Percentiles rank a stretch among this genome's conserved stretches.
Conservation (phyloP, 129 eudicot genomes). For the Lactuca saligna region DNA sequence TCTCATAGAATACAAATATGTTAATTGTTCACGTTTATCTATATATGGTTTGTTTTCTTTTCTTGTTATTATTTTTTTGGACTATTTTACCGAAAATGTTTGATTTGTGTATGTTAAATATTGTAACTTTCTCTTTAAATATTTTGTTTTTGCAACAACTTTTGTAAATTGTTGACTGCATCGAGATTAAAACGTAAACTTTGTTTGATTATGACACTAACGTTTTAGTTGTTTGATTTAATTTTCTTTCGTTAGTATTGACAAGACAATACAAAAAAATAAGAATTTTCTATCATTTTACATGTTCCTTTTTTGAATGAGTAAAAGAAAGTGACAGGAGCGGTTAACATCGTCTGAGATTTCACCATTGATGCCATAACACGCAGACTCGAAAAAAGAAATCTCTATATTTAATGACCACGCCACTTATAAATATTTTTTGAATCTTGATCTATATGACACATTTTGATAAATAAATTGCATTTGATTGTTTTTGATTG, state of each 20-base stretch:
- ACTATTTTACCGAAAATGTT: background rate
- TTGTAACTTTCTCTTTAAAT: background rate
- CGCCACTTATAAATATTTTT: background rate
- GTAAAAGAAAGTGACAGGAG: too few relatives aligned
- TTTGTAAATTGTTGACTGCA: background rate
- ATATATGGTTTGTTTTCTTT: background rate
- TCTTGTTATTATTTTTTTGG: background rate
- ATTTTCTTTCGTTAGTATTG: too few relatives aligned
- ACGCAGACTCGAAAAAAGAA: background rate
- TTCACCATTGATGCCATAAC: too few relatives aligned
- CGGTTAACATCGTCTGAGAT: too few relatives aligned
- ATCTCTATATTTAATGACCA: too few relatives aligned
- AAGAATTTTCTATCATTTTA: too few relatives aligned
- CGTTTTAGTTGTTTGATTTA: too few relatives aligned
- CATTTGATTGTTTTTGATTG: background rate
- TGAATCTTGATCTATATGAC: background rate
- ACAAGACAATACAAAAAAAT: too few relatives aligned
- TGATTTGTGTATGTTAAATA: background rate
- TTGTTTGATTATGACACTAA: background rate
- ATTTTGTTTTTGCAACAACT: background rate
- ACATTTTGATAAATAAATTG: background rate
- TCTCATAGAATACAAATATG: background rate
- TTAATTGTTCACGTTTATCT: background rate
- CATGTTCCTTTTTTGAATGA: too few relatives aligned
- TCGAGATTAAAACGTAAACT: background rate